A percentile compares a stretch with the other conserved stretches of the same genome.
These are phyloP conservation scores for Alternaria brassicae DNA, from an alignment of 2,329 filamentous ascomycete species.

Conservation along the genomic window DNA sequence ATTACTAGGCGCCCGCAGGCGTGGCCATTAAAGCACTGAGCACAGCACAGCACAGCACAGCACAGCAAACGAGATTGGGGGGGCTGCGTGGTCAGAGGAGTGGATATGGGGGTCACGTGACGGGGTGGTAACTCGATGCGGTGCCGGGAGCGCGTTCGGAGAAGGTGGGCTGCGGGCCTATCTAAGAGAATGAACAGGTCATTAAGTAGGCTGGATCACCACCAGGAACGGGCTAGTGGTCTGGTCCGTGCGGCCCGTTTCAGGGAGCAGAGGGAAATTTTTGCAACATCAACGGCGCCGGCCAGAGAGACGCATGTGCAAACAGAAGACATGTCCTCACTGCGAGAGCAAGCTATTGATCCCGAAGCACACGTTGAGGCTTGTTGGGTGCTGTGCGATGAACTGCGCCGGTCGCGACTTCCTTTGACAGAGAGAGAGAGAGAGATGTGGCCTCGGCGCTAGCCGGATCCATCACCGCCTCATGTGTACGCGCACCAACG, in stretches of 20 bases:
- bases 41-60: constrained; percentile 2
- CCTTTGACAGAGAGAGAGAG: too few relatives aligned
- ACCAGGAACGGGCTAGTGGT: constrained; percentile 28
- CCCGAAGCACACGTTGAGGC: background rate
- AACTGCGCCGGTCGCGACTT: constrained; percentile 18
- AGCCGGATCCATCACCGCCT: constrained; percentile 32
- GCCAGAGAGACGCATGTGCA: constrained; percentile 9
- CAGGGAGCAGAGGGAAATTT: constrained; percentile 41
- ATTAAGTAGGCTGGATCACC: constrained; percentile 26
- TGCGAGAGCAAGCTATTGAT: background rate
- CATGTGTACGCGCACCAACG: constrained; percentile 18
- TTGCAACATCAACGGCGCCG: constrained; percentile 33
- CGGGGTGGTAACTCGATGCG: constrained; percentile 31
- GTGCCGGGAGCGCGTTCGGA: constrained; percentile 38
- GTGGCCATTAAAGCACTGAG: constrained; percentile 31
- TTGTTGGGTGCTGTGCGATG: constrained; percentile 4
- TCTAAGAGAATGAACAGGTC: constrained; percentile 31
- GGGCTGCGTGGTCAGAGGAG: constrained; percentile 3
- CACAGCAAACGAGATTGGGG: background rate
- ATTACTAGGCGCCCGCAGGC: constrained; percentile 34
- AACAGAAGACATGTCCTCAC: background rate
- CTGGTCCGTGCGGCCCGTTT: constrained; percentile 33
- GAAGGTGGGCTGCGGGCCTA: constrained; percentile 42
- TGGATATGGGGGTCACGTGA: constrained; percentile 31
- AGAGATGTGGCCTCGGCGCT: constrained; percentile 30